phyloP scores from a whole-genome alignment of 306 rosid genomes.

The Cicer cuneatum region DNA sequence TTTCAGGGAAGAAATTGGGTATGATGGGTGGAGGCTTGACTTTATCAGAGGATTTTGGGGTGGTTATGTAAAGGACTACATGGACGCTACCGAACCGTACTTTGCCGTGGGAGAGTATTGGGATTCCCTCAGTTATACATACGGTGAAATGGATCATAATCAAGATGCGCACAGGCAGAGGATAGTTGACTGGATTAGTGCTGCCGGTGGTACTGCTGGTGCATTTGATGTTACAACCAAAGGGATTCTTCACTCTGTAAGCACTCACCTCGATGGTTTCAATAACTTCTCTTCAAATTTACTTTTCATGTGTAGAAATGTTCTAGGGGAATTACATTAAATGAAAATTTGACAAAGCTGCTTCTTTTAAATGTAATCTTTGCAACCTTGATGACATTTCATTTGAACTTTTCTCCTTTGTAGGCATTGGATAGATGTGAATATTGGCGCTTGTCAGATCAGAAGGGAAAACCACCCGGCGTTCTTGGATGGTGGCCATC shows the following conservation, averaged over 20 bases:
- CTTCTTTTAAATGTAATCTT: slow-evolving; percentile 19
- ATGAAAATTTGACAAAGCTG: slow-evolving; percentile 7
- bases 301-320: background rate
- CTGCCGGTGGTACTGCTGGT: slow-evolving; percentile 78
- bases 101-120: slow-evolving; percentile 93
- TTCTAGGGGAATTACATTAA: background rate
- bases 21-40: slow-evolving; percentile 99
- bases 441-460: slow-evolving; percentile 98
- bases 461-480: slow-evolving; percentile 92
- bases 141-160: slow-evolving; percentile 87
- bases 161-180: slow-evolving; percentile 99
- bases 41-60: slow-evolving; percentile 99
- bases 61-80: slow-evolving; percentile 93
- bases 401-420: slow-evolving; percentile 1
- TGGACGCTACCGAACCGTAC: slow-evolving; percentile 80
- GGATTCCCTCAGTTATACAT: slow-evolving; percentile 97
- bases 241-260: slow-evolving; percentile 95
- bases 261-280: slow-evolving; percentile 47
- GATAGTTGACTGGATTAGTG: slow-evolving; percentile 95
- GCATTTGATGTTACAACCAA: slow-evolving; percentile 99
- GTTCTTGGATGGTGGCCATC: slow-evolving; percentile 99
- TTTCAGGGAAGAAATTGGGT: slow-evolving; percentile 89
- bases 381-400: slow-evolving; percentile 15
- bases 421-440: slow-evolving; percentile 88
- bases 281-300: slow-evolving; percentile 1